These are phyloP conservation scores for Diplosphaera chodatii DNA, from an alignment of 139 green algal genomes.

Conservation along the genomic window DNA sequence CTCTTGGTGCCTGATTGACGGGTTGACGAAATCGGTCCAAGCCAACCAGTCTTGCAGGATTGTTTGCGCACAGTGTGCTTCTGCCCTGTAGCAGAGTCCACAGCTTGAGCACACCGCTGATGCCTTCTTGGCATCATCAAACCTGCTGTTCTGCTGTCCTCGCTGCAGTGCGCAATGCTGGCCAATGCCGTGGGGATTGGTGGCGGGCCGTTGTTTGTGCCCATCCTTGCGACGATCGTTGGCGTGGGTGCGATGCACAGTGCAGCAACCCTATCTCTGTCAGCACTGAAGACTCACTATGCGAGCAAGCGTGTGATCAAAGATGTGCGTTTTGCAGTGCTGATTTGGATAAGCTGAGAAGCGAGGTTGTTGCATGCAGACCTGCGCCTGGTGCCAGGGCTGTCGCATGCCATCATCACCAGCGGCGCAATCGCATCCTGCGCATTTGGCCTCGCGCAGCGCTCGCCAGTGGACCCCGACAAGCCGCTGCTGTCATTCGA, in stretches of 20 bases:
- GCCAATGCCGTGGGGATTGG: constrained; percentile 21
- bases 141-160: too few species aligned
- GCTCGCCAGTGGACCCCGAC: constrained; percentile 3
- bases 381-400: neutral
- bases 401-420: constrained; percentile 19
- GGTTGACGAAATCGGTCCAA: too few species aligned
- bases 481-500: constrained; percentile 17
- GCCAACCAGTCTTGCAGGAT: too few species aligned
- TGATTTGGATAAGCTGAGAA: too few species aligned
- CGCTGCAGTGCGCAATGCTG: constrained; percentile 17
- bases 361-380: neutral
- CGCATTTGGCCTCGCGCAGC: constrained; percentile 15
- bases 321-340: too few species aligned
- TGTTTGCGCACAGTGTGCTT: too few species aligned
- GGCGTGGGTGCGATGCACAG: neutral
- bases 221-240: constrained; percentile 4
- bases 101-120: too few species aligned
- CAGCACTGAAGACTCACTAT: too few species aligned
- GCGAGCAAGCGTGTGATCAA: too few species aligned
- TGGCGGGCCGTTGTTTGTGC: constrained; percentile 20
- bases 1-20: too few species aligned
- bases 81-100: too few species aligned
- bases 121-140: too few species aligned
- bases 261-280: neutral
- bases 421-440: constrained; percentile 9